Base-by-base conservation (phyloP, 2,329 filamentous ascomycete genomes). In the Penicillium sp. region DNA sequence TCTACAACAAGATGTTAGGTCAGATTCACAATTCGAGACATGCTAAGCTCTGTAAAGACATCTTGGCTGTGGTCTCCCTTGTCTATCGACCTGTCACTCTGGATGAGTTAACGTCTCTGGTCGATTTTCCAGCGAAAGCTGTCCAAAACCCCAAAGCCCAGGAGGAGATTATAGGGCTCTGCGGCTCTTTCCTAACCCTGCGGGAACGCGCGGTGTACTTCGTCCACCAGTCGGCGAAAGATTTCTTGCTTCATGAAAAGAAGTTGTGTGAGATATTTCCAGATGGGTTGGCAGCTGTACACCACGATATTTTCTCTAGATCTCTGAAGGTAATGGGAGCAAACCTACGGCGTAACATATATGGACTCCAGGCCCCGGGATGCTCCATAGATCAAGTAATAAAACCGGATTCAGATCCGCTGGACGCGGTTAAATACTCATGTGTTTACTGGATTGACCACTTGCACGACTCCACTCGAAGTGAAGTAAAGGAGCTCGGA, bases 201-300 rank as follows among this genome's bases (percentile, higher is more conserved):
- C 64, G 63, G 38, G 50, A 71, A 0, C 56, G 40, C 1, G 59
- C 28, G 0, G 46, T 78, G 6, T 70, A 64, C 46, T 70, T 77
- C 58, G 66, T 79, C 1, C 74, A 79, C 57, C 70, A 76, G 56
- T 78, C 75, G 3, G 77, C 74, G 0, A 76, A 77, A 59, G 76
- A 79, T 18, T 76, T 67, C 12, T 14, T 33, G 8, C 7, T 33
- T 9, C 3, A 33, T 33, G 12, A 9, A 14, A 33, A 33, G 3
- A 3, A 6, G 12, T 33, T 12, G 12, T 3, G 12, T 33, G 12
- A 33, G 12, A 14, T 33, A 9, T 9, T 33, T 14, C 30, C 30
- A 3, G 8, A 33, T 11, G 30, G 30, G 3, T 6, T 14, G 8
- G 30, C 5, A 9, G 7, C 12, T 33, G 9, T 14, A 33, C 30